These are phyloP conservation scores for Vicia sativa DNA, from an alignment of 306 rosid species.

Conservation along the genomic window DNA sequence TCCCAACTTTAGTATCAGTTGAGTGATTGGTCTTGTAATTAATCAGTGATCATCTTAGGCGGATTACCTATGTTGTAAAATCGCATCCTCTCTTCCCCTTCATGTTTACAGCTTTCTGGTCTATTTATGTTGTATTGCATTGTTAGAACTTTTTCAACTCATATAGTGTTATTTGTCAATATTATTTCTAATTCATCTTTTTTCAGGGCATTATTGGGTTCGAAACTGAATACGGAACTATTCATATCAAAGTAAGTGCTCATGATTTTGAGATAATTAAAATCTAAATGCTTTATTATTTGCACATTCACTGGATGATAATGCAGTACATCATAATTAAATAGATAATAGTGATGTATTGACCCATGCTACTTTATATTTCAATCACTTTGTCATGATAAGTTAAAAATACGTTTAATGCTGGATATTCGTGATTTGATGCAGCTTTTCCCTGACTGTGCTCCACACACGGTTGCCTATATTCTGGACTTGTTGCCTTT, in stretches of 20 bases:
- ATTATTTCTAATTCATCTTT: conserved; percentile 22
- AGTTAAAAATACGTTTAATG: conserved; percentile 20
- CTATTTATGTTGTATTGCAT: conserved; percentile 11
- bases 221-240: conserved; percentile 72
- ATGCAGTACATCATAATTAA: conserved; percentile 8
- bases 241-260: conserved; percentile 77
- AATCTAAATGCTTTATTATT: conserved; percentile 13
- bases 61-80: too few species aligned
- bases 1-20: too few species aligned
- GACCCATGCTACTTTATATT: conserved; percentile 12
- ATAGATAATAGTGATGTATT: not conserved
- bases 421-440: conserved; percentile 24
- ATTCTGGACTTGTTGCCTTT: conserved; percentile 72
- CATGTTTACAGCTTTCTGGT: not conserved
- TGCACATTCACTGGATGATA: conserved; percentile 13
- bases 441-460: conserved; percentile 97
- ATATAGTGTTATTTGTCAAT: conserved; percentile 9
- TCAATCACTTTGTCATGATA: not conserved
- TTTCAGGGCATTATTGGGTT: conserved; percentile 80
- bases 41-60: too few species aligned
- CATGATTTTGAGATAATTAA: conserved; percentile 22
- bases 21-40: too few species aligned
- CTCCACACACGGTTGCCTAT: conserved; percentile 82
- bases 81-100: too few species aligned
- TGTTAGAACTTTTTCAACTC: conserved; percentile 26